Conservation (phyloP, 2,329 filamentous ascomycete species). For the Chaetomium olivaceum region DNA sequence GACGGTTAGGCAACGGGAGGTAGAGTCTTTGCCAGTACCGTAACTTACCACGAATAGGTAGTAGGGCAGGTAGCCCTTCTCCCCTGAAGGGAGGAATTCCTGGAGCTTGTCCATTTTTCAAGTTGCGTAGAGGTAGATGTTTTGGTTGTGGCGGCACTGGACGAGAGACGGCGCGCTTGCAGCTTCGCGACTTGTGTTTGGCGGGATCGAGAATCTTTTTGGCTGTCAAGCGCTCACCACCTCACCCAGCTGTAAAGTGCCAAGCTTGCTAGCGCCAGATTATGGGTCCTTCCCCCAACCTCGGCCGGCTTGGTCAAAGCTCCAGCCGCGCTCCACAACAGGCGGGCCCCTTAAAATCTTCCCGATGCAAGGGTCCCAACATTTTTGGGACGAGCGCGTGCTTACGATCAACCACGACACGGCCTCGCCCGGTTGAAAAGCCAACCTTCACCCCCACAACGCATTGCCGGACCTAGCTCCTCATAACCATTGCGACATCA, state of each 20-base stretch:
- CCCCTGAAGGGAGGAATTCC: constrained; percentile 48
- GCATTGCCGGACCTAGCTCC: not conserved
- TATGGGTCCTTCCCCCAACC: not conserved
- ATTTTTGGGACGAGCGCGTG: constrained; percentile 19
- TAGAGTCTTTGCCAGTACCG: not conserved
- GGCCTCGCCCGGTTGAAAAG: constrained; percentile 3
- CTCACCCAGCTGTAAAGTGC: not conserved
- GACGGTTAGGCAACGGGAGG: not conserved
- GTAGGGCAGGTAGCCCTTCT: constrained; percentile 58
- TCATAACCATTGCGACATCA: constrained; percentile 5
- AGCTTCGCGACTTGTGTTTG: not conserved
- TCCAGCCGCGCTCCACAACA: constrained; percentile 15
- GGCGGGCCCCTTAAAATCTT: constrained; percentile 17
- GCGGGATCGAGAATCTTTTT: not conserved
- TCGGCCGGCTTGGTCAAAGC: constrained; percentile 16
- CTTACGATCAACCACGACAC: not conserved
- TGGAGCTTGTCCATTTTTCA: constrained; percentile 48
- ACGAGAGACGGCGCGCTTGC: not conserved
- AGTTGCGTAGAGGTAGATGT: not conserved
- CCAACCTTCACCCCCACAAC: not conserved
- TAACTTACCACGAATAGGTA: constrained; percentile 58
- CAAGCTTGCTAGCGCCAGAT: constrained; percentile 7
- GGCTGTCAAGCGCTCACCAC: not conserved
- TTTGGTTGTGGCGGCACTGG: not conserved
- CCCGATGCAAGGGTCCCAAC: constrained; percentile 17